Conservation (phyloP, 2,329 filamentous ascomycete genomes). For the Bisporella sp. region DNA sequence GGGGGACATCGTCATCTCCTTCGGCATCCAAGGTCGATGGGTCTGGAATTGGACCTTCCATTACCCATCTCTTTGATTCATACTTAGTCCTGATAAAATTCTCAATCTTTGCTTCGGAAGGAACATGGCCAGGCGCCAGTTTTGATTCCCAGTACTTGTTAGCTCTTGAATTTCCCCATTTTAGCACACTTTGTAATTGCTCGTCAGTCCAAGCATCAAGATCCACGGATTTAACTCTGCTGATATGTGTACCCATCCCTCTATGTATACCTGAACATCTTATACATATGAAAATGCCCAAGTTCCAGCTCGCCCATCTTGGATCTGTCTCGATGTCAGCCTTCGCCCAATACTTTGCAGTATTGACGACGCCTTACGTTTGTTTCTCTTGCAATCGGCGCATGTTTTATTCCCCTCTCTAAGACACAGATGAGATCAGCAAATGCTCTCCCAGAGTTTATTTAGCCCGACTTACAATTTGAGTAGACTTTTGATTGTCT, state of each 20-base stretch:
- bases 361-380: constrained; percentile 54
- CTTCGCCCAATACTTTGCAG: not conserved
- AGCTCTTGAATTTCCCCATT: constrained; percentile 91
- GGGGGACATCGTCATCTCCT: constrained; percentile 74
- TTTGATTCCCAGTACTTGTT: constrained; percentile 99
- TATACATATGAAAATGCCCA: constrained; percentile 96
- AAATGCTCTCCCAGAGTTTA: no score
- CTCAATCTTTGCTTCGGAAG: constrained; percentile 96
- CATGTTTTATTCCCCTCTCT: constrained; percentile 87
- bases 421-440: not conserved
- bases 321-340: constrained; percentile 56
- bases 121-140: constrained; percentile 81
- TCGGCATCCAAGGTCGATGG: constrained; percentile 79
- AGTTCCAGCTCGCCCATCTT: constrained; percentile 98
- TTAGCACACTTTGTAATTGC: constrained; percentile 86
- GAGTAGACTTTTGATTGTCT: constrained; percentile 87
- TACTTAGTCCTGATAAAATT: constrained; percentile 99
- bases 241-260: constrained; percentile 98
- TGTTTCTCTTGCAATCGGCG: constrained; percentile 98
- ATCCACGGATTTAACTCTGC: constrained; percentile 95
- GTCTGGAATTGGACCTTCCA: constrained; percentile 93
- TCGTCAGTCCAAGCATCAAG: constrained; percentile 98
- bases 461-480: constrained; percentile 51
- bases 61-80: constrained; percentile 98
- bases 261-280: constrained; percentile 97